A percentile compares a stretch with the other conserved stretches of the same genome.
Conservation (phyloP, 257 asterid species). For the Solanum clarkiae region DNA sequence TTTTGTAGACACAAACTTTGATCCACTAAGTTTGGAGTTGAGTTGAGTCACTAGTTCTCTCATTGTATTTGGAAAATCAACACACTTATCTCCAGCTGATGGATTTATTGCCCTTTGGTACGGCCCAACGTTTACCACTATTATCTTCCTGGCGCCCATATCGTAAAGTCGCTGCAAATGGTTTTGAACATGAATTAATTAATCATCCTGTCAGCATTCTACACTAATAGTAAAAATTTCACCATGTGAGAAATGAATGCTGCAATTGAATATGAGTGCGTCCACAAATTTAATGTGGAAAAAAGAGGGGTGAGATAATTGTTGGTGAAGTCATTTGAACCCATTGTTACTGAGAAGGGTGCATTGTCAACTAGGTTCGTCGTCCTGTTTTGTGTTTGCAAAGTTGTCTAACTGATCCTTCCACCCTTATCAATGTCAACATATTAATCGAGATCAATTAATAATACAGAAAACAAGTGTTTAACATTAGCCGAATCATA, state of each 20-base stretch:
- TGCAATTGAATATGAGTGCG: constrained; percentile 45
- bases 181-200: not conserved
- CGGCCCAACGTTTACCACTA: constrained; percentile 66
- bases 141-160: constrained; percentile 47
- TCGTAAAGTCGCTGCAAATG: constrained; percentile 44
- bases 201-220: not conserved
- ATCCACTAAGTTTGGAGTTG: constrained; percentile 24
- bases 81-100: constrained; percentile 38
- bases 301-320: constrained; percentile 44
- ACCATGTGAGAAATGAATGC: not conserved
- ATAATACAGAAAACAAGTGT: not conserved
- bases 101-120: constrained; percentile 52
- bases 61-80: constrained; percentile 41
- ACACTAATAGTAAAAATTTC: not conserved
- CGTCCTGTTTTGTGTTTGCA: constrained; percentile 49
- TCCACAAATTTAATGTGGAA: constrained; percentile 32
- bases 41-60: constrained; percentile 34
- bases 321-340: constrained; percentile 78
- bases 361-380: constrained; percentile 21
- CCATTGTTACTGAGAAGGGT: constrained; percentile 47
- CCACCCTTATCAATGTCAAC: constrained; percentile 29
- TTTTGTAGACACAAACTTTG: constrained; percentile 37
- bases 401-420: constrained; percentile 65
- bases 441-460: not conserved
- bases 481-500: not conserved